Evolutionary conservation across 192 early-diverging fungal genomes (phyloP).

Genomic region (Dispira parvispora): DNA sequence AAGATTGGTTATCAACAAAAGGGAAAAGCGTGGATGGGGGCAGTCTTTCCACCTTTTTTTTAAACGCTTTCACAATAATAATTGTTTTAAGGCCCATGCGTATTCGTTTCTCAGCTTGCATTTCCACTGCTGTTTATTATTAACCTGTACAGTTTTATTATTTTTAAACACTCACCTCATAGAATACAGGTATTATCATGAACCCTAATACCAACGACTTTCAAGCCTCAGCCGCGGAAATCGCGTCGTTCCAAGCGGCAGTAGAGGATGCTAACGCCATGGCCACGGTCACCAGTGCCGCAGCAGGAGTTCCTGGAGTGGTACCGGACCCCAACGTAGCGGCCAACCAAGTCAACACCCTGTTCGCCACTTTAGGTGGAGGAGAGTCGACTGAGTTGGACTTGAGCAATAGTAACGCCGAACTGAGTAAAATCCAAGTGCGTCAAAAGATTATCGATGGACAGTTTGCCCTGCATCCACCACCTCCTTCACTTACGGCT

Average conservation of each 20-base stretch:
- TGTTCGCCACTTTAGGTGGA: too few species aligned
- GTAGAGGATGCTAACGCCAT: background rate
- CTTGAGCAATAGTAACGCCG: background rate
- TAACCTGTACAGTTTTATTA: background rate
- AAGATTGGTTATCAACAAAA: too few species aligned
- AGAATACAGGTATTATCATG: background rate
- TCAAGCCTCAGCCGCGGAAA: background rate
- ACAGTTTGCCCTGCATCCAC: conserved; percentile 3
- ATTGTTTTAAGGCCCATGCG: background rate
- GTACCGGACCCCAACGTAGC: too few species aligned
- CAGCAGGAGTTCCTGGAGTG: too few species aligned
- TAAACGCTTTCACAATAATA: background rate
- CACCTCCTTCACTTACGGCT: background rate
- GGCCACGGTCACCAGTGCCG: background rate
- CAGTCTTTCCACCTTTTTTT: background rate
- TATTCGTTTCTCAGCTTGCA: background rate
- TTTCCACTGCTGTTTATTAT: background rate
- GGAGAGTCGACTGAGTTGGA: background rate
- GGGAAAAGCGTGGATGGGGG: too few species aligned
- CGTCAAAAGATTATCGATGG: background rate
- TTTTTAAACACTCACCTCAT: background rate
- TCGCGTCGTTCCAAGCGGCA: background rate
- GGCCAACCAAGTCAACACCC: too few species aligned
- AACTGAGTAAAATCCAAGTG: background rate
- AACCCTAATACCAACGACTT: background rate